These are phyloP conservation scores for Paradendryphiella salina DNA, from an alignment of 2,329 filamentous ascomycete genomes.

Conservation along the genomic window DNA sequence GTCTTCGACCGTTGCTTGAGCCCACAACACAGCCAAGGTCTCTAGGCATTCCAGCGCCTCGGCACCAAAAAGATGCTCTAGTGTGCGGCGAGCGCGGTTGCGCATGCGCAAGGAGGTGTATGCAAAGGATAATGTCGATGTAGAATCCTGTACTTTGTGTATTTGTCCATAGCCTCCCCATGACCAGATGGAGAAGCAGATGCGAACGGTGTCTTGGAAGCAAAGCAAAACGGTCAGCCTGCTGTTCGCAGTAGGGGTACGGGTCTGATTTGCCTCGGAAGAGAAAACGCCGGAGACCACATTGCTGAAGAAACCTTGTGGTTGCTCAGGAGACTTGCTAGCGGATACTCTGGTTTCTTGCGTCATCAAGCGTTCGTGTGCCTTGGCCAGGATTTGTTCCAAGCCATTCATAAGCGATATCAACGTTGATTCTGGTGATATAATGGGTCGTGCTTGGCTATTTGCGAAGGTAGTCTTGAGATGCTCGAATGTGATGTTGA, in stretches of 20 bases:
- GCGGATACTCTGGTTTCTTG: conserved; percentile 73
- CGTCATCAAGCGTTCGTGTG: conserved; percentile 76
- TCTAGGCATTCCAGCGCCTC: conserved; percentile 93
- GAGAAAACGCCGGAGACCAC: conserved; percentile 92
- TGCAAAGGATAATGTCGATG: conserved; percentile 78
- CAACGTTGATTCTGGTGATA: conserved; percentile 68
- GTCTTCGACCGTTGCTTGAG: conserved; percentile 54
- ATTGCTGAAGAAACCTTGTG: conserved; percentile 87
- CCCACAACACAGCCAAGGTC: conserved; percentile 86
- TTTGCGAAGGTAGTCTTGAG: conserved; percentile 66
- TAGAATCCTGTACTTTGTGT: conserved; percentile 60
- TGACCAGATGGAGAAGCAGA: conserved; percentile 92
- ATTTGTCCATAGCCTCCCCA: conserved; percentile 75
- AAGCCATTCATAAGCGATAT: conserved; percentile 90
- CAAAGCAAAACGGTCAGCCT: conserved; percentile 91
- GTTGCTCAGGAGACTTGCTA: conserved; percentile 77
- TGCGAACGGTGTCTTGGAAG: conserved; percentile 91
- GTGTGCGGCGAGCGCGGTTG: conserved; percentile 80
- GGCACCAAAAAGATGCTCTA: conserved; percentile 90
- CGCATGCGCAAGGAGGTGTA: conserved; percentile 91
- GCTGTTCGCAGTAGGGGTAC: conserved; percentile 87
- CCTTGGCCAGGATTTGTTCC: conserved; percentile 84
- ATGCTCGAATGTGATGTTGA: conserved; percentile 70
- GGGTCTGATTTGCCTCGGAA: conserved; percentile 73
- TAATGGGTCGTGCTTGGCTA: conserved; percentile 34